Conservation (phyloP, 2,329 filamentous ascomycete species). For the Leptoxyphium fumago region DNA sequence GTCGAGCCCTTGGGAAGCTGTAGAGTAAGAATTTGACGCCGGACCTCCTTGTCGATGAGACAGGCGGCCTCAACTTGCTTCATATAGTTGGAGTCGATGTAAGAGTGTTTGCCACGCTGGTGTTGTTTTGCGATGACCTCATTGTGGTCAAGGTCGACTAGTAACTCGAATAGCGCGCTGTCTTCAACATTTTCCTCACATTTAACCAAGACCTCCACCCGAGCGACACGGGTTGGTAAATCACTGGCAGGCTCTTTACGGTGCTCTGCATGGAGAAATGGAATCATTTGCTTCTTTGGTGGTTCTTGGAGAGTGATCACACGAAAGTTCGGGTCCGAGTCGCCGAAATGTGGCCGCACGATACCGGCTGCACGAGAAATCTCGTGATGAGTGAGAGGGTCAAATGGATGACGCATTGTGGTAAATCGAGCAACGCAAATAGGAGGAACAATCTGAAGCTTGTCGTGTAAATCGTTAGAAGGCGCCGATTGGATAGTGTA, state of each 20-base stretch:
- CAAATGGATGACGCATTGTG: constrained; percentile 38
- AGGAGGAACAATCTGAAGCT: too few relatives aligned
- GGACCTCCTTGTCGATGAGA: constrained; percentile 27
- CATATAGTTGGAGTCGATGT: constrained; percentile 39
- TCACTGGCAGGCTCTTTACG: constrained; percentile 1
- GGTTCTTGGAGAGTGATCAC: constrained; percentile 36
- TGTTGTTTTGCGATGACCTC: constrained; percentile 3
- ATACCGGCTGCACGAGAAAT: constrained; percentile 37
- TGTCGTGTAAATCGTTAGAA: too few relatives aligned
- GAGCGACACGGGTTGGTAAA: constrained; percentile 1
- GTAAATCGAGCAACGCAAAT: too few relatives aligned
- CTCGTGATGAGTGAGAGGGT: constrained; percentile 43
- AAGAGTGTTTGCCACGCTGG: constrained; percentile 3
- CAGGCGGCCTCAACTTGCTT: constrained; percentile 31
- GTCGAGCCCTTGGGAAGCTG: constrained; percentile 39
- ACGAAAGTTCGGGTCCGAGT: constrained; percentile 48
- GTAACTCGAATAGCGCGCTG: constrained; percentile 1
- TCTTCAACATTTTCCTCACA: not conserved
- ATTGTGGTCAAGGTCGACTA: constrained; percentile 2
- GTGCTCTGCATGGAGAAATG: constrained; percentile 19
- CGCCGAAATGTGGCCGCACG: constrained; percentile 37
- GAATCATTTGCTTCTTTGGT: constrained; percentile 17
- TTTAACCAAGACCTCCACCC: constrained; percentile 1
- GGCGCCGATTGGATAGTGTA: too few relatives aligned
- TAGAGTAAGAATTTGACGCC: constrained; percentile 41